phyloP scores from a whole-genome alignment of 768 basidiomycete species.

The Suillus variegatus region DNA sequence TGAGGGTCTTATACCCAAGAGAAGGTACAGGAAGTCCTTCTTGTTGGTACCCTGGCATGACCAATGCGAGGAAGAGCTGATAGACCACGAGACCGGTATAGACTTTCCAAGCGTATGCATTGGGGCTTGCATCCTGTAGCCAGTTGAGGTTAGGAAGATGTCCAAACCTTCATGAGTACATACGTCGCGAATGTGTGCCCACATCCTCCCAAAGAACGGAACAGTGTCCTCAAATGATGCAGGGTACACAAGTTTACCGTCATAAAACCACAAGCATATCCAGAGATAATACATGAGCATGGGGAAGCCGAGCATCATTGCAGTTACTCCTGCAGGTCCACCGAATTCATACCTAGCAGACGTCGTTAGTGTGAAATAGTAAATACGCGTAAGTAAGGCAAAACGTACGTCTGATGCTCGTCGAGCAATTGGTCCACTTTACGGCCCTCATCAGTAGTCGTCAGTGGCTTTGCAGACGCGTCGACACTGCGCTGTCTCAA shows the following conservation, averaged over 20 bases:
- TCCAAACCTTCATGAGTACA: slow-evolving; percentile 22
- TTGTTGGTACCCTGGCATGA: slow-evolving; percentile 91
- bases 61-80: slow-evolving; percentile 87
- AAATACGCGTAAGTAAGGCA: neutral
- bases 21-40: slow-evolving; percentile 97
- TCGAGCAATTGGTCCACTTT: slow-evolving; percentile 75
- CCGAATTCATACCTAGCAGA: slow-evolving; percentile 88
- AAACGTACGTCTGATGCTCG: slow-evolving; percentile 58
- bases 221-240: slow-evolving; percentile 64
- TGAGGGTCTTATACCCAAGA: slow-evolving; percentile 86
- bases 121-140: slow-evolving; percentile 86
- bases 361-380: neutral
- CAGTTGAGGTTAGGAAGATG: neutral
- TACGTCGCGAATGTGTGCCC: slow-evolving; percentile 81
- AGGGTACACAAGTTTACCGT: slow-evolving; percentile 78
- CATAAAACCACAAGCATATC: slow-evolving; percentile 96
- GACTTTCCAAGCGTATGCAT: slow-evolving; percentile 83
- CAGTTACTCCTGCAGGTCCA: slow-evolving; percentile 86
- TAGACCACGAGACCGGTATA: slow-evolving; percentile 87
- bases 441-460: slow-evolving; percentile 67
- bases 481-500: slow-evolving; percentile 34
- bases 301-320: slow-evolving; percentile 95
- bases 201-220: slow-evolving; percentile 83
- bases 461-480: slow-evolving; percentile 25
- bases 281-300: slow-evolving; percentile 98